These are phyloP conservation scores for Porphyrellus cyaneotinctus DNA, from an alignment of 768 basidiomycete genomes.

Conservation along the genomic window DNA sequence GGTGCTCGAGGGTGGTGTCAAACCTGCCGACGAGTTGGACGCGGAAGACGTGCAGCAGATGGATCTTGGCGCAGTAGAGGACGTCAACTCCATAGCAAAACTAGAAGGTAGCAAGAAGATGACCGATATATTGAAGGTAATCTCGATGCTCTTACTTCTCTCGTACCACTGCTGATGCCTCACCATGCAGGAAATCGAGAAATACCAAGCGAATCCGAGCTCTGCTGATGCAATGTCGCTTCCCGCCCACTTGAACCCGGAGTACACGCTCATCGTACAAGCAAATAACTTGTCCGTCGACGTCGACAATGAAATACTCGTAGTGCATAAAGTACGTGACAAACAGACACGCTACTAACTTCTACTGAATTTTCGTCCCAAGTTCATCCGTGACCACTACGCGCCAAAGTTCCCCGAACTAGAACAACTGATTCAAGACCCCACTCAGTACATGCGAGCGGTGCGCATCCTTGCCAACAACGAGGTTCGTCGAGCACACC, in stretches of 20 bases:
- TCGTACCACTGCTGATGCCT: not conserved
- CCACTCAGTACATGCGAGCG: slow-evolving; percentile 87
- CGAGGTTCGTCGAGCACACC: slow-evolving; percentile 43
- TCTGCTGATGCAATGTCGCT: slow-evolving; percentile 73
- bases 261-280: slow-evolving; percentile 94
- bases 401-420: slow-evolving; percentile 93
- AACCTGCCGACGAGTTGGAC: slow-evolving; percentile 94
- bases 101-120: slow-evolving; percentile 85
- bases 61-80: slow-evolving; percentile 81
- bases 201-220: slow-evolving; percentile 78
- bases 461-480: slow-evolving; percentile 86
- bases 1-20: slow-evolving; percentile 81
- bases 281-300: slow-evolving; percentile 98
- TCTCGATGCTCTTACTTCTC: slow-evolving; percentile 1
- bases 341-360: slow-evolving; percentile 1
- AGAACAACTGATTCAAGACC: slow-evolving; percentile 90
- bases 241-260: slow-evolving; percentile 85
- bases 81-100: slow-evolving; percentile 86
- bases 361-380: slow-evolving; percentile 8
- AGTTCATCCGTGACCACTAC: slow-evolving; percentile 99
- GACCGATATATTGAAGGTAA: slow-evolving; percentile 79
- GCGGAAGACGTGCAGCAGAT: slow-evolving; percentile 91
- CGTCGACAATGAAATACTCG: slow-evolving; percentile 94
- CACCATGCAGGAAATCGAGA: slow-evolving; percentile 72
- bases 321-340: slow-evolving; percentile 83